A percentile compares a stretch with the other conserved stretches of the same genome.
These are phyloP conservation scores for Achaetomium macrosporum DNA, from an alignment of 2,329 filamentous ascomycete species.

Conservation along the genomic window DNA sequence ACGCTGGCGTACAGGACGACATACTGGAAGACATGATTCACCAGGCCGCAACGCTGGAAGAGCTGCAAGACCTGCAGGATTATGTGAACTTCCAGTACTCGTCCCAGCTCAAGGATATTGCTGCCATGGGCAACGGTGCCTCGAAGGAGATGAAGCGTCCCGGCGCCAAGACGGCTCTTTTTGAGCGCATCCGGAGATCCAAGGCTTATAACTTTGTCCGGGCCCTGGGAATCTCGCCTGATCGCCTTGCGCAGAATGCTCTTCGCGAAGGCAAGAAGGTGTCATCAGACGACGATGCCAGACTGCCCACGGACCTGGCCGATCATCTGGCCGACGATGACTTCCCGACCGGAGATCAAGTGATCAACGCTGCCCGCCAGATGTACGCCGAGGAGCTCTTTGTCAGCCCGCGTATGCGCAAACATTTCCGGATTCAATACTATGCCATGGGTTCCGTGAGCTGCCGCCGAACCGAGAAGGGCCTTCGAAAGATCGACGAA, in stretches of 20 bases:
- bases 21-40: constrained; percentile 79
- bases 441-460: constrained; percentile 81
- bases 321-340: constrained; percentile 68
- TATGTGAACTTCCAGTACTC: constrained; percentile 94
- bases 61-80: constrained; percentile 93
- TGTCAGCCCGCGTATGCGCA: constrained; percentile 81
- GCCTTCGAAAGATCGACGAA: constrained; percentile 86
- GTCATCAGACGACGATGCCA: constrained; percentile 76
- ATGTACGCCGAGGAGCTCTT: constrained; percentile 91
- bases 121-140: constrained; percentile 52
- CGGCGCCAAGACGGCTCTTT: constrained; percentile 72
- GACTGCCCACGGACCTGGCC: constrained; percentile 78
- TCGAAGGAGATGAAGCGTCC: constrained; percentile 69
- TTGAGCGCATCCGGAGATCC: constrained; percentile 76
- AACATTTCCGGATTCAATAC: constrained; percentile 75
- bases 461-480: constrained; percentile 89
- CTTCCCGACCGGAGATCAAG: constrained; percentile 68
- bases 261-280: constrained; percentile 71
- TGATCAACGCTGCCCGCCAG: constrained; percentile 72
- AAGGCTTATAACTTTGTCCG: constrained; percentile 77
- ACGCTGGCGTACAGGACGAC: constrained; percentile 58
- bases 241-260: constrained; percentile 82
- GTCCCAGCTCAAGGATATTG: constrained; percentile 73
- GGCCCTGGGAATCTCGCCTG: constrained; percentile 84
- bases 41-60: constrained; percentile 79